Percentiles rank a stretch among this genome's conserved stretches.
Evolutionary conservation across 2,329 filamentous ascomycete species (phyloP).

Genomic region (Fusarium staphyleae): DNA sequence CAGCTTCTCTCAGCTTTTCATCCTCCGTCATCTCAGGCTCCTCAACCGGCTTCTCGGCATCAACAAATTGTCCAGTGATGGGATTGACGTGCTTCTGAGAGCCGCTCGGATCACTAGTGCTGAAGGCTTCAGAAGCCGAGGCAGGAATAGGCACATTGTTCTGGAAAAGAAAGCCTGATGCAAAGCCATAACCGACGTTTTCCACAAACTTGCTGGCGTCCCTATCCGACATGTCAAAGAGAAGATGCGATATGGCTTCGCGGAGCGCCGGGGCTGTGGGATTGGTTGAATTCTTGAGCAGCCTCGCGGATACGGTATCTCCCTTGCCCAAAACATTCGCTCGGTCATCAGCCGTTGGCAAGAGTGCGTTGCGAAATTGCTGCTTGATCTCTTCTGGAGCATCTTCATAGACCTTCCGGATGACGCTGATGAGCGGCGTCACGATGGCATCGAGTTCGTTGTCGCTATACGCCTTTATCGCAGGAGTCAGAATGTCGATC

Average conservation of each 20-base stretch:
- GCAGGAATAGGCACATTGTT: slow-evolving; percentile 81
- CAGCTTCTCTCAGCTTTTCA: slow-evolving; percentile 91
- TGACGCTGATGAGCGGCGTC: slow-evolving; percentile 75
- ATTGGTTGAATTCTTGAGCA: slow-evolving; percentile 80
- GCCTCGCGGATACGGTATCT: slow-evolving; percentile 74
- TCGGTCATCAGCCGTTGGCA: slow-evolving; percentile 81
- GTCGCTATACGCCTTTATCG: slow-evolving; percentile 69
- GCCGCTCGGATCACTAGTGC: slow-evolving; percentile 41
- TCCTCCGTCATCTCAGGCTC: slow-evolving; percentile 82
- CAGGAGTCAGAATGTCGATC: slow-evolving; percentile 72
- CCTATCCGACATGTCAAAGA: slow-evolving; percentile 87
- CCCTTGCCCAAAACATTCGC: slow-evolving; percentile 78
- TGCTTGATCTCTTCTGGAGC: slow-evolving; percentile 68
- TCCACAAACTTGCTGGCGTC: slow-evolving; percentile 82
- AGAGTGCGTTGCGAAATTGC: slow-evolving; percentile 69
- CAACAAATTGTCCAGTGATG: slow-evolving; percentile 83
- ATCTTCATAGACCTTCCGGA: slow-evolving; percentile 74
- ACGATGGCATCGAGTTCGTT: slow-evolving; percentile 75
- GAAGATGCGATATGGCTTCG: slow-evolving; percentile 75
- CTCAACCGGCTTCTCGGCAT: slow-evolving; percentile 67
- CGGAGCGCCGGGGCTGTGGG: slow-evolving; percentile 75
- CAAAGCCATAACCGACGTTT: slow-evolving; percentile 94
- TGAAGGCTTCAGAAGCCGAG: slow-evolving; percentile 61
- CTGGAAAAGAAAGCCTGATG: slow-evolving; percentile 86
- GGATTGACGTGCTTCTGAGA: slow-evolving; percentile 70